Conservation (phyloP, 306 rosid species). For the Acacia acuminata region DNA sequence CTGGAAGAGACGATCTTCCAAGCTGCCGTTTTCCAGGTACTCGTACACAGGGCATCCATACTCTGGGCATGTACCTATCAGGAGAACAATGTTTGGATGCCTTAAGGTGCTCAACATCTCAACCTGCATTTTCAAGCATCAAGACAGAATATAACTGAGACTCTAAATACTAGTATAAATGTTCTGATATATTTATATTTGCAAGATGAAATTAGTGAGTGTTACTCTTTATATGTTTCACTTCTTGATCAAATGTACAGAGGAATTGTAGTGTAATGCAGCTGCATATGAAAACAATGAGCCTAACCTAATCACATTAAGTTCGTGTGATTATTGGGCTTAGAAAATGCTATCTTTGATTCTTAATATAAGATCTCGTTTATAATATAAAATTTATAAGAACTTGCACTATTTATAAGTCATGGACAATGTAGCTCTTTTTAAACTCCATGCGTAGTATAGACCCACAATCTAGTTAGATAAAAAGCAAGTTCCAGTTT, state of each 20-base stretch:
- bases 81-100: constrained; percentile 90
- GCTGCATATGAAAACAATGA: no score
- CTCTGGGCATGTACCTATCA: constrained; percentile 87
- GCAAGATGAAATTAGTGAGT: not conserved
- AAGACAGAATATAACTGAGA: not conserved
- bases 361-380: no score
- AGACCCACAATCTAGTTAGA: not conserved
- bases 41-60: constrained; percentile 83
- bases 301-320: no score
- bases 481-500: not conserved
- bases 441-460: not conserved
- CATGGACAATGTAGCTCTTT: not conserved
- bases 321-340: no score
- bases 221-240: no score
- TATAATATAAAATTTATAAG: no score
- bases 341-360: no score
- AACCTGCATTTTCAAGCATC: constrained; percentile 47
- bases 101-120: constrained; percentile 77
- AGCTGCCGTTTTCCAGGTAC: constrained; percentile 83
- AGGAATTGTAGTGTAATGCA: no score
- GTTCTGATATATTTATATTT: not conserved
- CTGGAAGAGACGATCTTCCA: constrained; percentile 75
- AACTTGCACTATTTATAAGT: not conserved
- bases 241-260: no score
- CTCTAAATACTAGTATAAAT: not conserved